A percentile compares a stretch with the other conserved stretches of the same genome.
Conservation (phyloP, 176 grass and related monocot genomes). For the Aechmea fasciata region DNA sequence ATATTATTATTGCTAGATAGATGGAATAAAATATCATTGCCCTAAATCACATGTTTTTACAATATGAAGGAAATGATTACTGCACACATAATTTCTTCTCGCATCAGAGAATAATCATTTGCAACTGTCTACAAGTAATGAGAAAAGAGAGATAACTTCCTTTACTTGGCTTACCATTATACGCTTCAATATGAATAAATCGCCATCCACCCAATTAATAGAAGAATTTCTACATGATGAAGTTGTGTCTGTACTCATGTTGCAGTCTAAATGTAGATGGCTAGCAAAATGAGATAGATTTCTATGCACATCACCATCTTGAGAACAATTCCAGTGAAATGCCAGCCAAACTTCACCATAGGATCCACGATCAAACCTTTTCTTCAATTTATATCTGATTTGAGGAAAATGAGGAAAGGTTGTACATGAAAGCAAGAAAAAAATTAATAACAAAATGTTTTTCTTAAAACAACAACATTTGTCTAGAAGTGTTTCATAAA, state of each 20-base stretch:
- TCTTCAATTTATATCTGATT: slow-evolving; percentile 86
- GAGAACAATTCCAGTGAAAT: slow-evolving; percentile 93
- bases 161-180: slow-evolving; percentile 67
- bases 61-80: background rate
- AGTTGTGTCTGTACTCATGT: slow-evolving; percentile 32
- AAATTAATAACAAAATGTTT: background rate
- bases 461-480: too few relatives aligned
- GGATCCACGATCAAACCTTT: slow-evolving; percentile 84
- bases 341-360: slow-evolving; percentile 99
- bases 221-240: slow-evolving; percentile 33
- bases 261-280: slow-evolving; percentile 33
- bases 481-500: too few relatives aligned
- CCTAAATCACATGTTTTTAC: background rate
- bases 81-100: background rate
- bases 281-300: slow-evolving; percentile 20
- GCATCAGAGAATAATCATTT: background rate
- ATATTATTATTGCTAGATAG: background rate
- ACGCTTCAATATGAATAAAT: slow-evolving; percentile 98
- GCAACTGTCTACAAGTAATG: background rate
- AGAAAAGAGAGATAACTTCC: background rate
- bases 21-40: background rate
- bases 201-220: slow-evolving; percentile 37
- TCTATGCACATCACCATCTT: slow-evolving; percentile 39
- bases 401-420: slow-evolving; percentile 12
- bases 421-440: background rate